Evolutionary conservation across 2,329 filamentous ascomycete genomes (phyloP), one percentile per base, ranked within the genome.

Genomic region (Knufia fluminis): DNA sequence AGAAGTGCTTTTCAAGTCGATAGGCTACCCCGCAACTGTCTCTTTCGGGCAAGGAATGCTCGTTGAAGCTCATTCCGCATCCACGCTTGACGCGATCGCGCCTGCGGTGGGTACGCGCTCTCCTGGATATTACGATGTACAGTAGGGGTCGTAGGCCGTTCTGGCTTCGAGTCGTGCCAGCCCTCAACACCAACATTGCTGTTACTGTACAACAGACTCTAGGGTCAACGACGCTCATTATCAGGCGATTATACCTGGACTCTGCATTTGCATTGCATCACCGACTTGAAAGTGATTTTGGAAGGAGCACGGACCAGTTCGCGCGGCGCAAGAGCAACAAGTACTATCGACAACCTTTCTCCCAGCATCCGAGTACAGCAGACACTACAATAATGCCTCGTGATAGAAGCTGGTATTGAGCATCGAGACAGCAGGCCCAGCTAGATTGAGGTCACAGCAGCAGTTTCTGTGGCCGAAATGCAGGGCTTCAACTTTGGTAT

Each of bases 401-500:
- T 24, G 26, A 10, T 3, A 24, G 12, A 26, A 42, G 40, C 22
- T 42, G 23, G 26, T 36, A 14, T 36, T 16, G 10, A 17, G 33
- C 33, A 14, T 36, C n/a, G 7, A n/a, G 28, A 31, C 28, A 17
- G 16, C 16, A 16, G n/a, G 9, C n/a, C 4, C 33, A n/a, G 16
- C 16, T 16, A 8, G 4, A 17, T 31, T 14, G n/a, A n/a, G 28
- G 28, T 31, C 28, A 7, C 28, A 7, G 28, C 7, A 31, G 28
- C 28, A 31, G 28, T 14, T 7, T 14, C 14, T 31, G 17, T 41
- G 3, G 16, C n/a, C 8, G 35, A 23, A 14, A 48, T 48, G 45
- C 45, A 58, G 44, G 39, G 50, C 17, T 56, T 58, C 33, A 54
- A 52, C 19, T 57, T 55, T 41, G 57, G 46, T 12, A 10, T 58